Conservation (phyloP, 192 early-diverging fungal species). For the Phycomyces nitens region DNA sequence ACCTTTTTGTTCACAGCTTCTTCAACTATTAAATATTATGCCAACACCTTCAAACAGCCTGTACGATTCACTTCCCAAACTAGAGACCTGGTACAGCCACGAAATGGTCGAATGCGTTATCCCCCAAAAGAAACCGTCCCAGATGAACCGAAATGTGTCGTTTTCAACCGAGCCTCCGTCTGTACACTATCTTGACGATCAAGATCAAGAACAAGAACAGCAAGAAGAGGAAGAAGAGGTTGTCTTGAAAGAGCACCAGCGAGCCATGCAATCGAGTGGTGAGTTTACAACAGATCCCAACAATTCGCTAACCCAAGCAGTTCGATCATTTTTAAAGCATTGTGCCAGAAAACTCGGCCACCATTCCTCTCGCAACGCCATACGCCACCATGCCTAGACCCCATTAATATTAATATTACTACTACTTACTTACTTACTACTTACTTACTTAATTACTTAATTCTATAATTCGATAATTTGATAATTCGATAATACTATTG, state of each 20-base stretch:
- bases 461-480: no score
- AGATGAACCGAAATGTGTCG: constrained; percentile 16
- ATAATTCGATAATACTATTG: no score
- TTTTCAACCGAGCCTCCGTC: constrained; percentile 21
- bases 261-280: neutral
- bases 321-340: constrained; percentile 10
- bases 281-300: neutral
- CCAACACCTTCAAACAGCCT: neutral
- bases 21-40: neutral
- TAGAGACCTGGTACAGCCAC: constrained; percentile 21
- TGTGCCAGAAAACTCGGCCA: constrained; percentile 5
- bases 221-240: neutral
- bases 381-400: neutral
- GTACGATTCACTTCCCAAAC: constrained; percentile 20
- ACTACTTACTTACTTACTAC: no score
- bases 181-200: constrained; percentile 7
- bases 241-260: neutral
- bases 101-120: neutral
- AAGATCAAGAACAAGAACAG: neutral
- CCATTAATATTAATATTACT: no score
- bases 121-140: constrained; percentile 2
- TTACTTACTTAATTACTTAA: no score
- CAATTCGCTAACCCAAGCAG: no score
- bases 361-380: neutral
- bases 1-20: no score